These are phyloP conservation scores for Symbiodinium pilosum DNA, from an alignment of 73 alveolate species.

Conservation along the genomic window DNA sequence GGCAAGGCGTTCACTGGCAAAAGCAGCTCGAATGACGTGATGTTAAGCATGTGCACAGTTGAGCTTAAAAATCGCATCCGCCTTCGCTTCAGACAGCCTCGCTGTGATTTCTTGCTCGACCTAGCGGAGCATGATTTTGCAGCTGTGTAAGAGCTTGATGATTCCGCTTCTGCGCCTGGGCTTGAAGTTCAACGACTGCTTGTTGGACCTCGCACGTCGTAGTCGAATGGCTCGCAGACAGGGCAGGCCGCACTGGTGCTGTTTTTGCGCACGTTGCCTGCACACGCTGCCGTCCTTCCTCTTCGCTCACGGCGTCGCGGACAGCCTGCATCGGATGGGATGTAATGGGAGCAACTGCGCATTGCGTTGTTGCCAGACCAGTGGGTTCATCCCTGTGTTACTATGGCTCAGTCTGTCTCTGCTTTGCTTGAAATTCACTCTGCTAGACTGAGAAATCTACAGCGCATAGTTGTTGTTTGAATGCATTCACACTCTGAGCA, in stretches of 20 bases:
- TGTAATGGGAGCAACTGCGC: too few species aligned
- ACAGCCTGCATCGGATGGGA: constrained; percentile 13
- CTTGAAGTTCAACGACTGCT: constrained; percentile 21
- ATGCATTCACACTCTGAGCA: too few species aligned
- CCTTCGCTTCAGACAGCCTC: background rate
- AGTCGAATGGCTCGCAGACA: background rate
- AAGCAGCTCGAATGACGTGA: too few species aligned
- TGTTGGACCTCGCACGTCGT: constrained; percentile 16
- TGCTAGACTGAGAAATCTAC: background rate
- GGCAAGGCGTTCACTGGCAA: too few species aligned
- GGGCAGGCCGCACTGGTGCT: background rate
- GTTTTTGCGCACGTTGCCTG: background rate
- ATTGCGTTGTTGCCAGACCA: too few species aligned
- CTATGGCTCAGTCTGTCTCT: too few species aligned
- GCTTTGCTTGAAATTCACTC: too few species aligned
- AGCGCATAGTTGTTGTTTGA: too few species aligned
- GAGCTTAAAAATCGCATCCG: background rate
- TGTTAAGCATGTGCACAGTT: background rate
- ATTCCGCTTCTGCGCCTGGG: background rate
- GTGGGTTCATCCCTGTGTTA: too few species aligned
- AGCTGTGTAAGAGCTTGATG: too few species aligned
- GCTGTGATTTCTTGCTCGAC: background rate
- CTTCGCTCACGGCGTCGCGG: constrained; percentile 23
- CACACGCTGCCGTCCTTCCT: constrained; percentile 12
- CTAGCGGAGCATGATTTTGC: too few species aligned